These are phyloP conservation scores for Sphaerulina musiva DNA, from an alignment of 2,329 filamentous ascomycete species.

Conservation along the genomic window DNA sequence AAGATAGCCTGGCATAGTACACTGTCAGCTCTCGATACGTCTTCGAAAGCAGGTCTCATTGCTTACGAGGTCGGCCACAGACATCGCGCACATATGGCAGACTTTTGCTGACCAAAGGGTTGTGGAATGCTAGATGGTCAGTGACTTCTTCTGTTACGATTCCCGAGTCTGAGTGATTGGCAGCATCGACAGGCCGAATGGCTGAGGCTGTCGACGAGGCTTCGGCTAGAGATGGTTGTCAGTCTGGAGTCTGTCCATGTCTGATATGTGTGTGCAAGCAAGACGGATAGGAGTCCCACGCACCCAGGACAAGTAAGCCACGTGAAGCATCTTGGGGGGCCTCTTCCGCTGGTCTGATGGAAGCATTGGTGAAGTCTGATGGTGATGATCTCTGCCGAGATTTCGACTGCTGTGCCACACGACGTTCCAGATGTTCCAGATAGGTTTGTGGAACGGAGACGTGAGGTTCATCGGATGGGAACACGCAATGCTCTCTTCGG, in stretches of 20 bases:
- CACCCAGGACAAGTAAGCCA: constrained; percentile 1
- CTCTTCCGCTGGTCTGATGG: background rate
- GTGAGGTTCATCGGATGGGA: constrained; percentile 30
- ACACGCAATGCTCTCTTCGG: constrained; percentile 39
- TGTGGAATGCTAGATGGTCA: background rate
- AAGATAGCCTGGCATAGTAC: constrained; percentile 41
- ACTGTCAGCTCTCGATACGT: background rate
- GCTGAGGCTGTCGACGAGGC: constrained; percentile 3
- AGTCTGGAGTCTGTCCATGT: background rate
- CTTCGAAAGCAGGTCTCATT: background rate
- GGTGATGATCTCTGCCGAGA: background rate
- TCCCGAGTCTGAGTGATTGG: background rate
- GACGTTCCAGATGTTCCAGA: constrained; percentile 10
- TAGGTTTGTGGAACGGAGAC: constrained; percentile 12
- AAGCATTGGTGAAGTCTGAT: background rate
- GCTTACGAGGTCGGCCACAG: constrained; percentile 31
- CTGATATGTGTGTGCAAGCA: too few species aligned
- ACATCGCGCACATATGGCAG: constrained; percentile 8
- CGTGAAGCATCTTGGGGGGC: background rate
- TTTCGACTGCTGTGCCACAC: constrained; percentile 4
- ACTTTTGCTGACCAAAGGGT: constrained; percentile 5
- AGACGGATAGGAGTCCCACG: background rate
- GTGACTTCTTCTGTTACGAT: background rate
- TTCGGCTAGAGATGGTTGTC: constrained; percentile 1
- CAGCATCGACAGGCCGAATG: background rate